Evolutionary conservation across 768 basidiomycete species (phyloP), one percentile per base, ranked within the genome.

Genomic region (Cyclocybe aegerita): DNA sequence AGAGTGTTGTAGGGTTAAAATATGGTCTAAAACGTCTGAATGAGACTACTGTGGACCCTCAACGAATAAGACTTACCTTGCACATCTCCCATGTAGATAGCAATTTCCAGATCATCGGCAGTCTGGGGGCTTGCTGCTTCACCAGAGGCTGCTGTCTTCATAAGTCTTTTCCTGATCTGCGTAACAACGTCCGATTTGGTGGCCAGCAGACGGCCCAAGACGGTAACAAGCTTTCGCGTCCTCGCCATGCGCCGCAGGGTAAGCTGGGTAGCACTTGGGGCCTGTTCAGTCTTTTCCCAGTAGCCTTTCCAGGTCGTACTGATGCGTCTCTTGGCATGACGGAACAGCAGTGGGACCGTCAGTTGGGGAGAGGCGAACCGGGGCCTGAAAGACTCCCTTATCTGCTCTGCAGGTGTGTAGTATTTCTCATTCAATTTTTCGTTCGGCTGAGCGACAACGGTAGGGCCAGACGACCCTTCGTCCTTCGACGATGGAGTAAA

Each of bases 71-170:
- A 58, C 74, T 41, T 56, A 93, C 94, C 94, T 74, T 94, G 90
- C 1, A 98, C 80, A 65, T 98, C 94, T 16, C 90, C 91, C 71
- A 95, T 81, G 63, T 96, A 93, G 2, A 93, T 88, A 9, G 82
- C 85, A 16, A 96, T 81, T 55, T 92, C 90, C 15, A 77, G 66
- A 45, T 83, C 80, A 11, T 83, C 79, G 4, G 74, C 71, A 10
- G 67, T 71, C 3, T 62, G 68, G 43, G 63, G 65, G 5, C 64
- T 66, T 52, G 59, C 64, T 54, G 23, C 23, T 23, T 5, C 23
- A 5, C 5, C 23, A 23, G 23, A 23, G 23, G 23, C 23, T 23
- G 65, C 79, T 46, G 57, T 42, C 46, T 60, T 64, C 34, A 79
- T 65, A 1, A 92, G 74, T 12, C 94, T 74, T 65, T 96, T 95